Evolutionary conservation across 1,139 yeast genomes (phyloP).

Genomic region (Diutina mesorugosa): DNA sequence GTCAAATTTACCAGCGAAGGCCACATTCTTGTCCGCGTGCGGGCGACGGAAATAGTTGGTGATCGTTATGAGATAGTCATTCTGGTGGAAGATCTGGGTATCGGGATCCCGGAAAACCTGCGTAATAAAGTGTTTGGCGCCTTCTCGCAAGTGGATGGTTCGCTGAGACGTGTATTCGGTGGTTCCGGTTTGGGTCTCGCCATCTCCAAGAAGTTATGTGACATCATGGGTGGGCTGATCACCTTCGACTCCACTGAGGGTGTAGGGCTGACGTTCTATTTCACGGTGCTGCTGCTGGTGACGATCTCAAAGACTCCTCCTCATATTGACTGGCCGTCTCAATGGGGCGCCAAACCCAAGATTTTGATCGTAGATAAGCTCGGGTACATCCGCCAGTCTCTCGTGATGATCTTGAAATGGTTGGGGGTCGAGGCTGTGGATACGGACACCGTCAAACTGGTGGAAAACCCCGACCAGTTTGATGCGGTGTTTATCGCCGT

Average conservation of each 20-base stretch:
- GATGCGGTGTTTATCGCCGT: not conserved
- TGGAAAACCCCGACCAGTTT: not conserved
- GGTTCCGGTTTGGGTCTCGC: slow-evolving; percentile 53
- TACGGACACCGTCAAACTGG: not conserved
- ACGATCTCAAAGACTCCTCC: slow-evolving; percentile 3
- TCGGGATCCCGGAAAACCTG: slow-evolving; percentile 42
- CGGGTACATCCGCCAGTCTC: slow-evolving; percentile 18
- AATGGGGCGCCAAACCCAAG: slow-evolving; percentile 4
- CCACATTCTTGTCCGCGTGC: slow-evolving; percentile 27
- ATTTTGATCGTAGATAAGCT: slow-evolving; percentile 24
- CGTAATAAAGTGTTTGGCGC: slow-evolving; percentile 41
- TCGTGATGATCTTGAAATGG: slow-evolving; percentile 14
- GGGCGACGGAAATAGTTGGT: slow-evolving; percentile 15
- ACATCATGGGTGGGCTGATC: slow-evolving; percentile 45
- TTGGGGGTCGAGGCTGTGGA: not conserved
- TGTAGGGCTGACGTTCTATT: slow-evolving; percentile 38
- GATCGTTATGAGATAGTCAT: slow-evolving; percentile 30
- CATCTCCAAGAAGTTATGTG: slow-evolving; percentile 43
- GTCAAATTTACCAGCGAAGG: slow-evolving; percentile 42
- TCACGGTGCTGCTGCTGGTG: slow-evolving; percentile 13
- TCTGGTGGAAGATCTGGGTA: slow-evolving; percentile 44
- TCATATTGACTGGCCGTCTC: not conserved
- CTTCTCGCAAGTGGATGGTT: slow-evolving; percentile 50
- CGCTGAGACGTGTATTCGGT: slow-evolving; percentile 42
- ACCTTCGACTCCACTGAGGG: slow-evolving; percentile 40